Evolutionary conservation across 2,329 filamentous ascomycete genomes (phyloP), one percentile per base, ranked within the genome.

Genomic region (Fusarium penzigii): DNA sequence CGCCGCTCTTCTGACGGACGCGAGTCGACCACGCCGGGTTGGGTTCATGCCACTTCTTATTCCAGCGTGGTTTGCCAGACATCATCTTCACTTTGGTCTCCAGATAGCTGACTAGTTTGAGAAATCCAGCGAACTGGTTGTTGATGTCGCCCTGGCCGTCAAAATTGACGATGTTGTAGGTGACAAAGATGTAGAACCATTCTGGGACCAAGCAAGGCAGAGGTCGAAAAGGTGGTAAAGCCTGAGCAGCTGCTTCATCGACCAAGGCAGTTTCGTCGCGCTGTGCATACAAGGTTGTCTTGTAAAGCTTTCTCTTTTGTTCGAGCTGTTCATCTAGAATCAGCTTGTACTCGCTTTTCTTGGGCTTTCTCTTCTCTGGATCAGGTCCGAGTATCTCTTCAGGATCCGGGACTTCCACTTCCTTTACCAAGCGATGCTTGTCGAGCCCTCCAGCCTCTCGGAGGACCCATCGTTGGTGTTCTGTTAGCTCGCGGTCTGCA

Each of bases 1-100:
- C 62, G 40, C 62, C 62, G 55, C 50, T 59, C 53, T 40, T 46
- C 44, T 55, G 51, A 46, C 56, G 57, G 46, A 51, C 50, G 39
- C 47, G 55, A 46, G 53, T 53, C 32, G 52, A 43, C 62, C 62
- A 64, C 29, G 20, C 43, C 16, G 42, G 17, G 38, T 34, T 59
- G 1, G 56, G 45, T 3, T 55, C 47, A 32, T 64, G 59, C 62
- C 59, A 64, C 34, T 64, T 52, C 14, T 59, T 52, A 17, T 63
- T 57, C 59, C 62, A 64, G 2, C 40, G 16, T 12, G n/a, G 34
- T 29, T 43, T 34, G 17, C 42, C 44, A 8, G 20, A 7, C 20
- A 36, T 29, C 17, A 34, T 17, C 17, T 54, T 49, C 32, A 58
- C 46, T 17, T 43, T 40, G 9, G 32, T 42, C 45, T 64, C 59